phyloP scores from a whole-genome alignment of 148 eudicot species.

The Bassia scoparia region DNA sequence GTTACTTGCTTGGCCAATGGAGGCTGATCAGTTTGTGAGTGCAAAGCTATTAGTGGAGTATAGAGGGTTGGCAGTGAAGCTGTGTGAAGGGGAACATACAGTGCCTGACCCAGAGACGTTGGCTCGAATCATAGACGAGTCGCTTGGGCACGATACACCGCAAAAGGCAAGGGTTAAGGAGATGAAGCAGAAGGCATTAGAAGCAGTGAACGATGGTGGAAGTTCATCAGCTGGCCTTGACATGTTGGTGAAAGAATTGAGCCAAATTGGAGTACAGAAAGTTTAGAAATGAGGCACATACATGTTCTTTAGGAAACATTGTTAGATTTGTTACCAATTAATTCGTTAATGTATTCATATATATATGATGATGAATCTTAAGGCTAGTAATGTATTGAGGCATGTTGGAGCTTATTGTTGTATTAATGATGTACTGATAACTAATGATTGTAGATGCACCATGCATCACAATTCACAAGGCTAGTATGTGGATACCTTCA shows the following conservation, averaged over 20 bases:
- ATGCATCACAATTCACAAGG: too few species aligned
- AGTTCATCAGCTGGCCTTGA: conserved; percentile 40
- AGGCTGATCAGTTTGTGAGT: conserved; percentile 55
- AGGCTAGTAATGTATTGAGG: not conserved
- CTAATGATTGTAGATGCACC: not conserved
- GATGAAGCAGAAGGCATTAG: conserved; percentile 39
- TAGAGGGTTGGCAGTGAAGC: conserved; percentile 37
- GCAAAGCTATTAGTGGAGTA: conserved; percentile 53
- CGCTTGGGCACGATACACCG: conserved; percentile 25
- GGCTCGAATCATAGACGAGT: conserved; percentile 38
- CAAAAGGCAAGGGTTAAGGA: conserved; percentile 38
- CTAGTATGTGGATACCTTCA: too few species aligned
- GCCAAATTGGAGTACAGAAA: conserved; percentile 8
- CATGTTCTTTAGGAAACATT: not conserved
- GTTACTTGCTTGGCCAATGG: conserved; percentile 68
- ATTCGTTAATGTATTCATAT: not conserved
- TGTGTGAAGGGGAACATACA: conserved; percentile 36
- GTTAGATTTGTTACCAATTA: not conserved
- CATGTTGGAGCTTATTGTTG: not conserved
- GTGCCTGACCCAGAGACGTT: conserved; percentile 49
- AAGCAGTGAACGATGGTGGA: conserved; percentile 39
- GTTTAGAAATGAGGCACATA: not conserved
- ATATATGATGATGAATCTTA: too few species aligned
- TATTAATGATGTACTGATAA: not conserved
- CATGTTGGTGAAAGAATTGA: conserved; percentile 37